Base-by-base conservation (phyloP, 805 yeast genomes). In the Yarrowia sp. region DNA sequence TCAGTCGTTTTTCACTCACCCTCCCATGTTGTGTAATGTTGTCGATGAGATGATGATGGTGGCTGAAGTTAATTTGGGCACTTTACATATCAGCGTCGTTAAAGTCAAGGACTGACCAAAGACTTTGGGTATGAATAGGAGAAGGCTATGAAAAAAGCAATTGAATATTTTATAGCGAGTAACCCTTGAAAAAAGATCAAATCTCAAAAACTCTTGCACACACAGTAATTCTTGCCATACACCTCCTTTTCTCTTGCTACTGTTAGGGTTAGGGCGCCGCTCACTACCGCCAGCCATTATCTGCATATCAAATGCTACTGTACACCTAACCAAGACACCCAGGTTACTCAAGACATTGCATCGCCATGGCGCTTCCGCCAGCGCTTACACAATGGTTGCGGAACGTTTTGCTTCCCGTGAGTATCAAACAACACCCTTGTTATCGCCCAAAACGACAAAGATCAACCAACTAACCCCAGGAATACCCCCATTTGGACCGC, bases 341-440 rank as follows among this genome's bases (percentile, higher is more conserved):
- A 32, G 45, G 31, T 36, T 28, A 28, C 22, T 8, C 17, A 8
- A 45, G 41, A 45, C 65, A 53, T 51, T 51, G 58, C 58, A 51
- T 51, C 43, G 58, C 18, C 58, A 51, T 51, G 47, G 61, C 61
- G 58, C 67, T 79, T 50, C 79, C 83, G 14, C 76, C 75, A 14
- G 79, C 78, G 67, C 76, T 84, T 18, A 73, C 84, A 1, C 80
- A 81, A 65, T 86, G 90, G 90, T 80, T 86, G 9, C 82, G 80
- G 69, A 74, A 81, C 48, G 87, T 84, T 18, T 73, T 86, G 10
- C 80, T 79, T 53, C 84, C 85, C 11, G 83, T 80, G 45, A 43
- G 74, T 66, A 60, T 39, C 17, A 9, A 13, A 11, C 45, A 31
- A 9, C 31, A 17, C 42, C 43, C 13, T 5, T 5, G 8, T 10